Evolutionary conservation across 164 flowering plant genomes (phyloP).

Genomic region (Cinnamomum chago): DNA sequence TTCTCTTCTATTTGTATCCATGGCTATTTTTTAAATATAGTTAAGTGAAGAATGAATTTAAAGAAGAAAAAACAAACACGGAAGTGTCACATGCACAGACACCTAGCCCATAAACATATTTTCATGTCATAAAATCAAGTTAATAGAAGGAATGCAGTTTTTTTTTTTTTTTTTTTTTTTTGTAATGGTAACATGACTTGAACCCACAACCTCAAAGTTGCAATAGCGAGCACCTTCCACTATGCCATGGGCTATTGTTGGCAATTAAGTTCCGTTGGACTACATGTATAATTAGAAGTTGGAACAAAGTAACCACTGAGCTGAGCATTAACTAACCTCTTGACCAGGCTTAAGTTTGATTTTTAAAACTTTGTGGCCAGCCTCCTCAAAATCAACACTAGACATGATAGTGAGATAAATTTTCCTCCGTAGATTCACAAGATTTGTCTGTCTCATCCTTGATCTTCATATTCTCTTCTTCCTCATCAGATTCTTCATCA

Average conservation of each 20-base stretch:
- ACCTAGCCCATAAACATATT: background rate
- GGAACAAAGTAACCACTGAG: background rate
- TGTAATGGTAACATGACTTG: too few relatives aligned
- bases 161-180: too few relatives aligned
- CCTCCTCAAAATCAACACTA: slow-evolving; percentile 99
- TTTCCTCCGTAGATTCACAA: slow-evolving; percentile 82
- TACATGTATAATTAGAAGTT: background rate
- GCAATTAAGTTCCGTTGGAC: background rate
- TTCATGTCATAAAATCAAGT: background rate
- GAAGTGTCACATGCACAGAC: too few relatives aligned
- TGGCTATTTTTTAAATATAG: too few relatives aligned
- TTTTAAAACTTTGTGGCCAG: slow-evolving; percentile 91
- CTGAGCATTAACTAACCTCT: slow-evolving; percentile 53
- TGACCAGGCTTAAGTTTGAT: slow-evolving; percentile 98
- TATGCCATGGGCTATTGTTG: too few relatives aligned
- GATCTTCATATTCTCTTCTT: slow-evolving; percentile 65
- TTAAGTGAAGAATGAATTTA: too few relatives aligned
- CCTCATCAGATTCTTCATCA: slow-evolving; percentile 49
- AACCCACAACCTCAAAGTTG: too few relatives aligned
- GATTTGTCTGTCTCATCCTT: slow-evolving; percentile 93
- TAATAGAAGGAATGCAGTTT: too few relatives aligned
- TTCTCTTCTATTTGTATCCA: too few relatives aligned
- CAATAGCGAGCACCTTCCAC: too few relatives aligned
- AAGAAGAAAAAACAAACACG: too few relatives aligned
- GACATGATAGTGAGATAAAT: slow-evolving; percentile 95